Evolutionary conservation across 1,284 basidiomycete species (phyloP).

Genomic region (Tylopilus orsonianus): DNA sequence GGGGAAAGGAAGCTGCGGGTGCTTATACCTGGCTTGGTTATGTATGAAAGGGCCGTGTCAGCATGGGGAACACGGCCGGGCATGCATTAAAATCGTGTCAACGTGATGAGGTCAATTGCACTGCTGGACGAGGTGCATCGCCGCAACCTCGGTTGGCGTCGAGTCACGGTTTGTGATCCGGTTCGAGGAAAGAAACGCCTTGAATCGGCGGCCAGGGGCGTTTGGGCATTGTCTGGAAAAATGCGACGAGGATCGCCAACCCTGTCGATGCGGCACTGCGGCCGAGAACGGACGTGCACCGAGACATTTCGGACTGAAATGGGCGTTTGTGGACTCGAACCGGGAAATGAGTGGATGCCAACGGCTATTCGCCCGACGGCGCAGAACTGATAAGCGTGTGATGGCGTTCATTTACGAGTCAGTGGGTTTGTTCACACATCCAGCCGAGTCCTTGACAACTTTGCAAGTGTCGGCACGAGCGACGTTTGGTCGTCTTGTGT

Average conservation of each 20-base stretch:
- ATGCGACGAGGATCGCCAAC: constrained; percentile 4
- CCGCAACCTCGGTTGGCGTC: constrained; percentile 21
- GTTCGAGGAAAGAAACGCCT: constrained; percentile 10
- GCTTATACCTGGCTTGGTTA: constrained; percentile 16
- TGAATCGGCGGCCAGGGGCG: background rate
- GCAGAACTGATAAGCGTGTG: constrained; percentile 6
- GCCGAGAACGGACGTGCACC: background rate
- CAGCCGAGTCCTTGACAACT: background rate
- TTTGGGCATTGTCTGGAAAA: constrained; percentile 1
- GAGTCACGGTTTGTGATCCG: constrained; percentile 9
- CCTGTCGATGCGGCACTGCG: constrained; percentile 6
- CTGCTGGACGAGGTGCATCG: constrained; percentile 20
- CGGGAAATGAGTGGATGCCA: too few relatives aligned
- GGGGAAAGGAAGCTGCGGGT: constrained; percentile 3
- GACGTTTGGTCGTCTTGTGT: background rate
- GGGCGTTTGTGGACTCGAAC: constrained; percentile 9
- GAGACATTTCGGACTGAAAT: constrained; percentile 5
- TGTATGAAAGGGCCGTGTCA: constrained; percentile 29
- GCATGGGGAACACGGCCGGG: constrained; percentile 16
- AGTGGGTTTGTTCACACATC: constrained; percentile 4
- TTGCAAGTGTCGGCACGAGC: constrained; percentile 2
- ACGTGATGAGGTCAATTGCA: constrained; percentile 31
- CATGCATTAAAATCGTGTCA: constrained; percentile 36
- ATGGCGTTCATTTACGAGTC: background rate
- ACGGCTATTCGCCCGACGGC: constrained; percentile 11